Percentiles rank a stretch among this genome's conserved stretches.
Evolutionary conservation across 371 early-diverging fungal species (phyloP).

Genomic region (Rhizopus delemar): DNA sequence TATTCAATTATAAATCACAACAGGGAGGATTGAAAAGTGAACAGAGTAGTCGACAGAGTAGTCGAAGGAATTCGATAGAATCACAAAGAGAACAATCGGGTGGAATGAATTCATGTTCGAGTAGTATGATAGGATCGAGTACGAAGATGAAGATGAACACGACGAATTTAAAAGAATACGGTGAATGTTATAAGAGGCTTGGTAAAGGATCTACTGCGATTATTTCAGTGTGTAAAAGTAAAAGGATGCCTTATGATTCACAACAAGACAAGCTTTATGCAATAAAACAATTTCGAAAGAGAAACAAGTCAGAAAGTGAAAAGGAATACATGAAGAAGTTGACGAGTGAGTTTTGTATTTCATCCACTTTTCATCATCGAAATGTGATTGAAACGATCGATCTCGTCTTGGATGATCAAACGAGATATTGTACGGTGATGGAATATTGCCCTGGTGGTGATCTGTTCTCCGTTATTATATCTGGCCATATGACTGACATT

Average conservation of each 20-base stretch:
- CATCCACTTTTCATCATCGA: conserved; percentile 80
- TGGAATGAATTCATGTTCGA: neutral
- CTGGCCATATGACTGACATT: conserved; percentile 62
- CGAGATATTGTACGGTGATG: conserved; percentile 94
- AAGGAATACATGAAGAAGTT: conserved; percentile 90
- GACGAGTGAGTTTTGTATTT: conserved; percentile 90
- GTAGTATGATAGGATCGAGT: neutral
- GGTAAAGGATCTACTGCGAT: conserved; percentile 89
- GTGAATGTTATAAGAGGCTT: conserved; percentile 71
- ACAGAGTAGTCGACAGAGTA: conserved; percentile 21
- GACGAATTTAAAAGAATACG: conserved; percentile 60
- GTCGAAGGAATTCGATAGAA: conserved; percentile 25
- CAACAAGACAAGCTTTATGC: conserved; percentile 63
- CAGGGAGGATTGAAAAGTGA: neutral
- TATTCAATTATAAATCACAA: neutral
- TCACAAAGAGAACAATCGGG: neutral
- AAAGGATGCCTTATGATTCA: conserved; percentile 1
- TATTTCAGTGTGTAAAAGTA: conserved; percentile 72
- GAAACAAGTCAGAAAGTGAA: conserved; percentile 80
- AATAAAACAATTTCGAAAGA: conserved; percentile 90
- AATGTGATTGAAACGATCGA: conserved; percentile 93
- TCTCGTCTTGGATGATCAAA: conserved; percentile 81
- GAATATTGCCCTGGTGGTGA: conserved; percentile 83
- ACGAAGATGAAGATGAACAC: conserved; percentile 11
- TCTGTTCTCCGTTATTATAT: conserved; percentile 67